These are phyloP conservation scores for Amanita pseudoporphyria DNA, from an alignment of 768 basidiomycete species.

Conservation along the genomic window DNA sequence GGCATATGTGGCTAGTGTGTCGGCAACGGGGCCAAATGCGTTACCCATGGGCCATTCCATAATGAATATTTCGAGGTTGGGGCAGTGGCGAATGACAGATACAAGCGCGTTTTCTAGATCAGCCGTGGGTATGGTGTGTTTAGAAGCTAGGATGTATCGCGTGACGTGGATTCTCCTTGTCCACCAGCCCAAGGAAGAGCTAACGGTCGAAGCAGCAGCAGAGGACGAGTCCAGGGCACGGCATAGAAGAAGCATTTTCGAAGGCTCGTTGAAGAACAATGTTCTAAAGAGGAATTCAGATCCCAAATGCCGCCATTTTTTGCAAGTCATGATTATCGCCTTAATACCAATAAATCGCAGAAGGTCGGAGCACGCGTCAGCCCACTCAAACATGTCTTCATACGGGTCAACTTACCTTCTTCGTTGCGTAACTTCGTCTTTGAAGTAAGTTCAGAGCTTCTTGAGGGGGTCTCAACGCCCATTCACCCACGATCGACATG, in stretches of 20 bases:
- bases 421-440: constrained; percentile 50
- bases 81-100: constrained; percentile 52
- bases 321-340: constrained; percentile 64
- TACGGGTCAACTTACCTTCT: constrained; percentile 39
- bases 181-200: constrained; percentile 58
- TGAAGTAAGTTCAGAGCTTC: constrained; percentile 52
- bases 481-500: constrained; percentile 35
- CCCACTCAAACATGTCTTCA: not conserved
- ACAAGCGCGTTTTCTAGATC: constrained; percentile 46
- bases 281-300: constrained; percentile 60
- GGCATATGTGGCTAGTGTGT: constrained; percentile 47
- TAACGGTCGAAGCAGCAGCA: constrained; percentile 20
- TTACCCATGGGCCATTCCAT: constrained; percentile 54
- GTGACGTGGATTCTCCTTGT: constrained; percentile 62
- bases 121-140: constrained; percentile 31
- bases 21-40: constrained; percentile 54
- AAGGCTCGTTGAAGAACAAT: constrained; percentile 56
- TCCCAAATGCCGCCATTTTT: constrained; percentile 50
- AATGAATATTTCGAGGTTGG: constrained; percentile 67
- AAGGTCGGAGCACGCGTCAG: not conserved
- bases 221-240: constrained; percentile 39
- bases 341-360: constrained; percentile 23
- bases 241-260: constrained; percentile 42
- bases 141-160: constrained; percentile 31
- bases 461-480: constrained; percentile 51